These are phyloP conservation scores for Lecanicillium sp. DNA, from an alignment of 2,329 filamentous ascomycete genomes.

Conservation along the genomic window DNA sequence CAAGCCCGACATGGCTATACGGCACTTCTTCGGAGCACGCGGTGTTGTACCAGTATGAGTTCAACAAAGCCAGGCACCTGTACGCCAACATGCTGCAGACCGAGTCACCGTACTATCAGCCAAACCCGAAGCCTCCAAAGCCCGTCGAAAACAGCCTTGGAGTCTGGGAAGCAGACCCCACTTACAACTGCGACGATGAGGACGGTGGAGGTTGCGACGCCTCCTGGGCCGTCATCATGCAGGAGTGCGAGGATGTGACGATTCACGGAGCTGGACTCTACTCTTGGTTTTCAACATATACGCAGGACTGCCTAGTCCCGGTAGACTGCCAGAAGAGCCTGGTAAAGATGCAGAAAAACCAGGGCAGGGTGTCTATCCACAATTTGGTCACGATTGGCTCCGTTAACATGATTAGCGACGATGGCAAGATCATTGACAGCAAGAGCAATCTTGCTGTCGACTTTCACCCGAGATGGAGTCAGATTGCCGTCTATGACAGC, in stretches of 20 bases:
- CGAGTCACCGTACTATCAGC: constrained; percentile 3
- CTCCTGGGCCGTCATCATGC: constrained; percentile 13
- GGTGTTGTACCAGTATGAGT: constrained; percentile 4
- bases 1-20: constrained; percentile 3
- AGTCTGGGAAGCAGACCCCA: background rate
- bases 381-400: constrained; percentile 9
- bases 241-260: constrained; percentile 7
- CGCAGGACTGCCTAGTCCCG: constrained; percentile 14
- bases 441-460: too few relatives aligned
- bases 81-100: constrained; percentile 5
- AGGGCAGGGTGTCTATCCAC: constrained; percentile 10
- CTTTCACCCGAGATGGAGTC: too few relatives aligned
- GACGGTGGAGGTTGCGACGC: constrained; percentile 10
- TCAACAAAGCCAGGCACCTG: background rate
- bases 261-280: constrained; percentile 17
- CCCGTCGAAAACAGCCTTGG: background rate
- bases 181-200: constrained; percentile 5
- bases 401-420: constrained; percentile 9
- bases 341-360: constrained; percentile 4
- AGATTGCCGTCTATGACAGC: too few relatives aligned
- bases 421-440: too few relatives aligned
- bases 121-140: background rate
- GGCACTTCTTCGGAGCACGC: constrained; percentile 2
- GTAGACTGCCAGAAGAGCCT: constrained; percentile 12
- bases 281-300: constrained; percentile 14